phyloP scores from a whole-genome alignment of 1,284 basidiomycete genomes.

The Schizophyllum commune region DNA sequence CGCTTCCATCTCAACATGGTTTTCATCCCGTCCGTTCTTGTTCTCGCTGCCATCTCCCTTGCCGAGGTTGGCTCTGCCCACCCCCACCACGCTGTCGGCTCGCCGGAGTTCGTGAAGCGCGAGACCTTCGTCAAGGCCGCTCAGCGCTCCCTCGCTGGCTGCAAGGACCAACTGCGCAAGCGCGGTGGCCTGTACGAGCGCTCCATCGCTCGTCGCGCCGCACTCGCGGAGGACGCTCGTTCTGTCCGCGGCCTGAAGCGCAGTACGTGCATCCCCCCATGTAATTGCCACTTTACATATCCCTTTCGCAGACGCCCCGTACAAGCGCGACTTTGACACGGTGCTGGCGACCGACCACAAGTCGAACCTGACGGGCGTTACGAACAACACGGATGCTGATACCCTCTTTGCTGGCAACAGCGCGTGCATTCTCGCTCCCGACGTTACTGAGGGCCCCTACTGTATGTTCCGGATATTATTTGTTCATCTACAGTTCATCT shows the following conservation, averaged over 20 bases:
- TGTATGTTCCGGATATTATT: slow-evolving; percentile 2
- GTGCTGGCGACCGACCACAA: slow-evolving; percentile 11
- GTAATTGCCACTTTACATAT: neutral
- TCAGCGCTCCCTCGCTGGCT: slow-evolving; percentile 8
- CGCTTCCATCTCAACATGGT: slow-evolving; percentile 3
- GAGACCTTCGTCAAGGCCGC: slow-evolving; percentile 5
- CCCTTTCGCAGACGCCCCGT: slow-evolving; percentile 1
- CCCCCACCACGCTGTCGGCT: slow-evolving; percentile 3
- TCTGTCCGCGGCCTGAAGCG: slow-evolving; percentile 2
- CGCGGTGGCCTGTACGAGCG: slow-evolving; percentile 10
- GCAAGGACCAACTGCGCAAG: slow-evolving; percentile 7
- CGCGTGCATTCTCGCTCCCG: slow-evolving; percentile 14
- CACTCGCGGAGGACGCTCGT: slow-evolving; percentile 1
- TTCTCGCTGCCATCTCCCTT: slow-evolving; percentile 2
- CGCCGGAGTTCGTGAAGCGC: slow-evolving; percentile 5
- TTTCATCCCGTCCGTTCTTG: slow-evolving; percentile 5
- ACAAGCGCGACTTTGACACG: slow-evolving; percentile 9
- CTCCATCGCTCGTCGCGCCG: slow-evolving; percentile 3
- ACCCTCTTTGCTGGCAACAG: slow-evolving; percentile 11
- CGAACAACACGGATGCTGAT: slow-evolving; percentile 8
- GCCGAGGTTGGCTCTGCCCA: slow-evolving; percentile 6
- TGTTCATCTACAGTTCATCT: neutral
- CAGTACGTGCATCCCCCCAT: neutral
- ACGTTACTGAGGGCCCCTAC: slow-evolving; percentile 15
- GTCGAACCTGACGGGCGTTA: slow-evolving; percentile 13